A percentile compares a stretch with the other conserved stretches of the same genome.
These are phyloP conservation scores for Pleomassaria siparia DNA, from an alignment of 2,329 filamentous ascomycete species.

Conservation along the genomic window DNA sequence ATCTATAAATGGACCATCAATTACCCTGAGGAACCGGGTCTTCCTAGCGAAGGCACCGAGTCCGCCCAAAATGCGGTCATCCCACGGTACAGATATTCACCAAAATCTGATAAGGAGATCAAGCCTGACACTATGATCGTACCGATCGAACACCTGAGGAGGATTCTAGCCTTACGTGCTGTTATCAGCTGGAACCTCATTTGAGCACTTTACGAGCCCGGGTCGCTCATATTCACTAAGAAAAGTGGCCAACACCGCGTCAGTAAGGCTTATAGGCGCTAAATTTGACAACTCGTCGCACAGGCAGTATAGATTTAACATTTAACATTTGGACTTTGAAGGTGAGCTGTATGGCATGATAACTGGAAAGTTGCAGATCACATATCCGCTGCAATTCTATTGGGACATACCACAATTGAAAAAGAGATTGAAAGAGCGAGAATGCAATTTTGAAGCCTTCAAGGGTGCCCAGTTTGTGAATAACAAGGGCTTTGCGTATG, in stretches of 20 bases:
- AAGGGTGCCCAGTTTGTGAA: slow-evolving; percentile 80
- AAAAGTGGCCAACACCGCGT: slow-evolving; percentile 78
- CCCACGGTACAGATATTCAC: slow-evolving; percentile 53
- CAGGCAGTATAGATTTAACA: slow-evolving; percentile 60
- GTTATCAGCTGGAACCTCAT: slow-evolving; percentile 86
- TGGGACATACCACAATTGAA: slow-evolving; percentile 66
- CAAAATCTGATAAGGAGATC: slow-evolving; percentile 54
- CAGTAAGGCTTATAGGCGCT: slow-evolving; percentile 72
- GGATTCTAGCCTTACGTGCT: slow-evolving; percentile 63
- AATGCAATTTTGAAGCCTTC: slow-evolving; percentile 79
- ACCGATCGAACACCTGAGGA: slow-evolving; percentile 63
- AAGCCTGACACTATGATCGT: slow-evolving; percentile 64
- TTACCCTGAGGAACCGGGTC: slow-evolving; percentile 13
- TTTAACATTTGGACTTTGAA: slow-evolving; percentile 70
- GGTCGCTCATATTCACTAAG: slow-evolving; percentile 73
- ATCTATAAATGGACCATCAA: slow-evolving; percentile 3
- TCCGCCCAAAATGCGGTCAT: slow-evolving; percentile 47
- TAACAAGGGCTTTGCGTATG: slow-evolving; percentile 82
- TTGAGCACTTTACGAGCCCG: slow-evolving; percentile 88
- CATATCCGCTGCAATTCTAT: slow-evolving; percentile 80
- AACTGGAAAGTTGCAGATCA: slow-evolving; percentile 65
- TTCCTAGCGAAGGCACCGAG: slow-evolving; percentile 56
- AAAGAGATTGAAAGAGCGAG: slow-evolving; percentile 71
- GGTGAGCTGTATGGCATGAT: slow-evolving; percentile 83
- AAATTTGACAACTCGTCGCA: slow-evolving; percentile 69